Evolutionary conservation across 441 rosid genomes (phyloP), one percentile per base, ranked within the genome.

Genomic region (Hura crepitans): DNA sequence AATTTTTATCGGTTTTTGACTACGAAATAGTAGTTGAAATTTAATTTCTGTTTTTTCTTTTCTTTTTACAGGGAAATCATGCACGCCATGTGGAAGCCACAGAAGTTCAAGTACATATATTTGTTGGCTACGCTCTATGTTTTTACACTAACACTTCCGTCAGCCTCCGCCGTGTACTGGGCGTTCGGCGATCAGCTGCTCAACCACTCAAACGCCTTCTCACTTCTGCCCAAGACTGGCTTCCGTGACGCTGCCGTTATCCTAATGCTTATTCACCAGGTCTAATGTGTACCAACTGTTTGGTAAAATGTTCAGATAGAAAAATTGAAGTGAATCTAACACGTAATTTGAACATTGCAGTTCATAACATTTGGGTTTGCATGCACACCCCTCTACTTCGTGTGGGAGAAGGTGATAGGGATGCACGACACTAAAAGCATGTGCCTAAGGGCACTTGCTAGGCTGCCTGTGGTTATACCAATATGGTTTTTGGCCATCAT

Each of bases 61-160:
- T n/a, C n/a, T n/a, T n/a, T n/a, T 59, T 15, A 46, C 80, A 91
- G 98, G 77, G 97, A 91, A 72, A 89, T 93, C 22, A 93, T 93
- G 97, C 97, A 89, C 66, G 97, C 98, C 0, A 93, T 93, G 97
- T 89, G 97, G 98, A 93, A 93, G 77, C 97, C 98, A 0, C 89
- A 87, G 35, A 91, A 88, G 79, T 93, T 93, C 75, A 93, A 93
- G 85, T 91, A 82, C 87, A 93, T 93, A 58, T 93, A 93, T 81
- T 83, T 94, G 55, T 42, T 90, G 66, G 98, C 98, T 1, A 91
- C 98, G 33, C 70, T 91, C 2, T 94, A 94, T 68, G 98, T 94
- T 25, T 91, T 89, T 84, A 94, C 98, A 13, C 74, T 94, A 14
- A 94, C 98, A 20, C 64, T 94, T 63, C 98, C 98, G 20, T 94